Evolutionary conservation across 257 asterid species (phyloP), one percentile per base, ranked within the genome.

Genomic region (Gynochthodes officinalis): DNA sequence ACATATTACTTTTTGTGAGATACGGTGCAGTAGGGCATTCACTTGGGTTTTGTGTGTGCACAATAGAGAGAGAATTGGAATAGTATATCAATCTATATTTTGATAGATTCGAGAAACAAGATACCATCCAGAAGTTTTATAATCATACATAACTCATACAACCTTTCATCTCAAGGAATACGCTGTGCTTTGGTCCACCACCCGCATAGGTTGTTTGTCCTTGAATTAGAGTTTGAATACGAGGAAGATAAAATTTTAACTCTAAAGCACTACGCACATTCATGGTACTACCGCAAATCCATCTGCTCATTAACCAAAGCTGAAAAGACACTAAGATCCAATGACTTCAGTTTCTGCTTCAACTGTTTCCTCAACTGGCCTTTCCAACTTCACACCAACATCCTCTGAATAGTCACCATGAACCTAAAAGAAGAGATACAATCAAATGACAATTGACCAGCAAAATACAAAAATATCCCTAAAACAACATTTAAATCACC

Each of bases 351-450:
- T 71, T 37, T 72, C 77, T 19, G 42, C 77, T 68, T 82, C 88
- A 32, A 63, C 39, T 46, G 85, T 55, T 66, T 84, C 86, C 61
- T 82, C 85, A 33, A 73, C 80, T 27, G 81, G 85, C 78, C 86
- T 79, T 25, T 86, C 90, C 81, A 75, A 33, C 78, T 81, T 81
- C 68, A 57, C 71, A 48, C 83, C 85, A 67, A 81, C 78, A 63
- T 81, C 85, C 71, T 81, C 83, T 27, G 82, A 77, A 49, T 77
- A 77, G 53, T 81, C 80, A 63, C 82, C 82, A 72, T 81, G 80
- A 54, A 81, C 85, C 85, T 81, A 63, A 39, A 25, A 44, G 33
- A 27, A 9, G 19, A 67, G 5, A 65, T 37, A 0, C 11, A 28
- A 39, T 54, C 43, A 67, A 30, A 52, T 65, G 27, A 39, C 42